Conservation (phyloP, 805 yeast genomes). For the Saccharomycopsis malanga region DNA sequence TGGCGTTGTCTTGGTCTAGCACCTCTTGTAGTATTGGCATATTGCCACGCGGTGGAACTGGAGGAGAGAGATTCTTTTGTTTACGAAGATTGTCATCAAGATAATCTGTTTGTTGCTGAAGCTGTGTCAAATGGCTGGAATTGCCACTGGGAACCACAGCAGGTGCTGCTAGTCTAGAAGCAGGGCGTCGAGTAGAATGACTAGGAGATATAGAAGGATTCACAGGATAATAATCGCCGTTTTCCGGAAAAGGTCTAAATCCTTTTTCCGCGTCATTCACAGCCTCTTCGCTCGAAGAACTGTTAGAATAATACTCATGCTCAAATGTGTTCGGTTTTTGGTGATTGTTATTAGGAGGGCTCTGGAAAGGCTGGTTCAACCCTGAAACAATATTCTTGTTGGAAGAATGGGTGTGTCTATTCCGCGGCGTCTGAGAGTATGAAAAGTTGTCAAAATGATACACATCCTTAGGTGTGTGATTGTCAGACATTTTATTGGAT, state of each 20-base stretch:
- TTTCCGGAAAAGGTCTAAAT: slow-evolving; percentile 18
- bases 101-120: background rate
- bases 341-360: background rate
- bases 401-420: background rate
- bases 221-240: slow-evolving; percentile 7
- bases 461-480: background rate
- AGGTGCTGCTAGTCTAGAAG: background rate
- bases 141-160: background rate
- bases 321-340: background rate
- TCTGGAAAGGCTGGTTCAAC: slow-evolving; percentile 9
- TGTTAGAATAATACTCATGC: background rate
- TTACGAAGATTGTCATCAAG: slow-evolving; percentile 5
- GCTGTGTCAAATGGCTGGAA: background rate
- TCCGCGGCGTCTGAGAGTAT: background rate
- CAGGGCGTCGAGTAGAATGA: background rate
- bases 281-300: slow-evolving; percentile 17
- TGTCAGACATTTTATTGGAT: background rate
- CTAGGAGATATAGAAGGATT: background rate
- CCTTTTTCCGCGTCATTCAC: slow-evolving; percentile 20
- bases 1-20: background rate
- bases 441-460: slow-evolving; percentile 11
- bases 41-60: background rate
- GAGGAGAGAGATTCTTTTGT: background rate
- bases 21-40: background rate
- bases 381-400: slow-evolving; percentile 1